phyloP scores from a whole-genome alignment of 2,329 filamentous ascomycete genomes.

The Phialophora verrucosa region DNA sequence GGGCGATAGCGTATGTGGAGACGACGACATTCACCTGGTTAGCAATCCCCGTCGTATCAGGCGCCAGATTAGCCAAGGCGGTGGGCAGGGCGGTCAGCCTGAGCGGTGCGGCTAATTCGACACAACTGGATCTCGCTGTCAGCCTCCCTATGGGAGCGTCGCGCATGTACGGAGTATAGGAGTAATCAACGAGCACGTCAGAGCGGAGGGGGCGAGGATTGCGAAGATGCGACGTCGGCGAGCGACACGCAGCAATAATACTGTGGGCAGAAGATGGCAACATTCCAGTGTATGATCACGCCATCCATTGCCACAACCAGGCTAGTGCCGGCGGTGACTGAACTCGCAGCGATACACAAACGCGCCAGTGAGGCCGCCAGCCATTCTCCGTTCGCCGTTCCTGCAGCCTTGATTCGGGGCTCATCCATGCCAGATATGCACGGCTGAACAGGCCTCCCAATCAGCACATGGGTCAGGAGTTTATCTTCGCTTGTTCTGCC shows the following conservation, averaged over 20 bases:
- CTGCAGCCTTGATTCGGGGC: slow-evolving; percentile 2
- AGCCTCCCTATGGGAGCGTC: background rate
- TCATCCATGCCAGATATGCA: slow-evolving; percentile 9
- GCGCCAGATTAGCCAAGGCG: slow-evolving; percentile 8
- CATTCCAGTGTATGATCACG: slow-evolving; percentile 31
- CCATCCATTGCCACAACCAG: slow-evolving; percentile 34
- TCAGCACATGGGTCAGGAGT: background rate
- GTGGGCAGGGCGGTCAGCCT: slow-evolving; percentile 22
- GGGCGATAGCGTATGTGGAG: slow-evolving; percentile 36
- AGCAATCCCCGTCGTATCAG: background rate
- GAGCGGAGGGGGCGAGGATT: background rate
- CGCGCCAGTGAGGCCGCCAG: background rate
- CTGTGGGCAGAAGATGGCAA: slow-evolving; percentile 23
- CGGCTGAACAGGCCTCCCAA: slow-evolving; percentile 5
- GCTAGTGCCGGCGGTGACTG: slow-evolving; percentile 30
- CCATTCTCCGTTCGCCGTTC: background rate
- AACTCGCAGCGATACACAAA: background rate
- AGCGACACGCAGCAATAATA: background rate
- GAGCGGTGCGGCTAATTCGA: background rate
- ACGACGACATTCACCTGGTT: slow-evolving; percentile 8
- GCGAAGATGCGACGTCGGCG: background rate
- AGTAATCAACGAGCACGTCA: slow-evolving; percentile 1
- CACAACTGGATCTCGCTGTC: background rate
- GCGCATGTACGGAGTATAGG: background rate
- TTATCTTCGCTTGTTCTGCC: slow-evolving; percentile 1